A percentile compares a stretch with the other conserved stretches of the same genome.
Evolutionary conservation across 768 basidiomycete species (phyloP).

Genomic region (Mycena pura): DNA sequence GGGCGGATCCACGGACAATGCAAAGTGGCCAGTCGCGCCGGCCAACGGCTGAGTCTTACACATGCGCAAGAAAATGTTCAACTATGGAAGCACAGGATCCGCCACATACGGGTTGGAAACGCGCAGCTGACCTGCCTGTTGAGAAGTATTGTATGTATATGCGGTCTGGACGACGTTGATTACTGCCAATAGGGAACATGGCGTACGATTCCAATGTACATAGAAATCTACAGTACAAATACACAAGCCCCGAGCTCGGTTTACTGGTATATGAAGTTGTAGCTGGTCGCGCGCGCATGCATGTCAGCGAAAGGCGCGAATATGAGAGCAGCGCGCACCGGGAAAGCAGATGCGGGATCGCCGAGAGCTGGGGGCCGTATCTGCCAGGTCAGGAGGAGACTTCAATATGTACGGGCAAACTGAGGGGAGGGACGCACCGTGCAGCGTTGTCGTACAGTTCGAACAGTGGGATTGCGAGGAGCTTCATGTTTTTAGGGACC

Average conservation of each 20-base stretch:
- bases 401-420: neutral
- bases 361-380: conserved; percentile 93
- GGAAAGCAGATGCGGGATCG: conserved; percentile 91
- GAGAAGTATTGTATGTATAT: too few relatives aligned
- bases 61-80: too few relatives aligned
- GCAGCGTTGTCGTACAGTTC: conserved; percentile 98
- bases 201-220: neutral
- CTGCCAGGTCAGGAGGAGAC: conserved; percentile 46
- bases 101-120: too few relatives aligned
- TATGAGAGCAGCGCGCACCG: conserved; percentile 51
- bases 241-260: neutral
- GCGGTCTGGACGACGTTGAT: too few relatives aligned
- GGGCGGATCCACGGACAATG: too few relatives aligned
- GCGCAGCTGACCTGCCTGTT: too few relatives aligned
- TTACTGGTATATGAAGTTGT: conserved; percentile 84
- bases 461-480: conserved; percentile 94
- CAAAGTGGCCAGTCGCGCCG: too few relatives aligned
- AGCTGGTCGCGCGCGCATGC: conserved; percentile 58
- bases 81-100: too few relatives aligned
- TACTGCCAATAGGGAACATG: too few relatives aligned
- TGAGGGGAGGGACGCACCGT: conserved; percentile 50
- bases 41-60: too few relatives aligned
- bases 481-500: conserved; percentile 98
- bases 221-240: conserved; percentile 20
- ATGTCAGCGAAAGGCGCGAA: neutral